Evolutionary conservation across 768 basidiomycete species (phyloP), one percentile per base, ranked within the genome.

Genomic region (Obba rivulosa): DNA sequence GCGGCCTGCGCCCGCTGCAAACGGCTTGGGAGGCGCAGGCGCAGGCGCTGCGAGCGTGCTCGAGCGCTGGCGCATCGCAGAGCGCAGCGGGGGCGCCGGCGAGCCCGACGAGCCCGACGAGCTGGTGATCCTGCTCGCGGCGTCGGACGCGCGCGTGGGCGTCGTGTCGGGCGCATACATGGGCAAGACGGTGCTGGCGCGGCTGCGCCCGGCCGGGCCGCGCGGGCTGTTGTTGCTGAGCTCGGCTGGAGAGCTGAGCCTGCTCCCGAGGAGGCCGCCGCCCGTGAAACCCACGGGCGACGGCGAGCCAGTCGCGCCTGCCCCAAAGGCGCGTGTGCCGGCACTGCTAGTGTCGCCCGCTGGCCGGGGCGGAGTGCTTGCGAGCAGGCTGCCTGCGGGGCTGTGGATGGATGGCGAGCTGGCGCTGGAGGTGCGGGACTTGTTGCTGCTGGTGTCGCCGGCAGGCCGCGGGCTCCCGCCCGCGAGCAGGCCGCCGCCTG

Each of bases 11-110:
- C 44, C 43, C 31, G 66, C 56, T 5, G 69, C 80, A 60, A 88
- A 89, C 5, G 87, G 86, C 51, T 77, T 78, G 8, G 49, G 58
- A 7, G 67, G 67, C 34, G 60, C 31, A 37, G 25, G 25, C 45
- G 28, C 34, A 7, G 43, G 23, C 5, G 40, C 9, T 9, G 34
- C 52, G n/a, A 48, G 28, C 23, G 48, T 48, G 17, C 47, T 34
- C 22, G 36, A 28, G 8, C 48, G 47, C 16, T 22, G 18, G 31
- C 45, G 43, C 43, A 46, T 31, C 11, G 46, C 34, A 4, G 45
- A 35, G 24, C 20, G n/a, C 13, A 20, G 20, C 16, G 28, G 3
- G 4, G 21, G n/a, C n/a, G n/a, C 13, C 13, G 47, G 41, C n/a
- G 47, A 21, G 39, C 18, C 24, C 17, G 20, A 20, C 11, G 31